phyloP scores from a whole-genome alignment of 2,329 filamentous ascomycete genomes.

The Trichoderma breve region DNA sequence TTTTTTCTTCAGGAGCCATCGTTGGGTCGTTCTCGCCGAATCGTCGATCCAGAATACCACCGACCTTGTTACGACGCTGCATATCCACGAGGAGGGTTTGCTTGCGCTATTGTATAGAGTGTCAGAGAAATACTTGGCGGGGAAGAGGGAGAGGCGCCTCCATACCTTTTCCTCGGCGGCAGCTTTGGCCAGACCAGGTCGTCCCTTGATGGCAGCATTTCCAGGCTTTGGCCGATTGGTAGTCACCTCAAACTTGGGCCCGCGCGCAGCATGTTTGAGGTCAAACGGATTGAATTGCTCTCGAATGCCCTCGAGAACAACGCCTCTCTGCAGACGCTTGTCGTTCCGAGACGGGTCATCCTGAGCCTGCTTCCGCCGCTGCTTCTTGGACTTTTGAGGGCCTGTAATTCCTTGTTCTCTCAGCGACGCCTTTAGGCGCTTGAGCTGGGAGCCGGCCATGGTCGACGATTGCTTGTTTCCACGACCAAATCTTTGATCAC shows the following conservation, averaged over 20 bases:
- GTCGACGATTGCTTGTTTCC: slow-evolving; percentile 25
- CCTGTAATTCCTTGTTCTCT: slow-evolving; percentile 86
- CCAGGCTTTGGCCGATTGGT: slow-evolving; percentile 58
- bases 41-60: slow-evolving; percentile 86
- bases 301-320: slow-evolving; percentile 79
- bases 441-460: slow-evolving; percentile 96
- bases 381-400: slow-evolving; percentile 92
- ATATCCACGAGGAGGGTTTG: slow-evolving; percentile 87
- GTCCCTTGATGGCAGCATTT: slow-evolving; percentile 59
- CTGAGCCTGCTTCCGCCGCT: slow-evolving; percentile 72
- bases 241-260: slow-evolving; percentile 82
- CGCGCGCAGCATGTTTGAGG: slow-evolving; percentile 74
- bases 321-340: slow-evolving; percentile 72
- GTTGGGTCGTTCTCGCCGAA: slow-evolving; percentile 94
- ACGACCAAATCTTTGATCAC: background rate
- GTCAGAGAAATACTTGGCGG: slow-evolving; percentile 4
- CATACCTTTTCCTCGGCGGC: slow-evolving; percentile 79
- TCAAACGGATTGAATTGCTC: slow-evolving; percentile 99
- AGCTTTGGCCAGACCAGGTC: slow-evolving; percentile 82
- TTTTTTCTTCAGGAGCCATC: slow-evolving; percentile 90
- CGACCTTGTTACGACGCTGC: slow-evolving; percentile 84
- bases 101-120: slow-evolving; percentile 54
- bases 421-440: slow-evolving; percentile 88
- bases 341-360: slow-evolving; percentile 64
- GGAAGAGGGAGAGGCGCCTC: background rate